These are phyloP conservation scores for Biscogniauxia marginata DNA, from an alignment of 2,329 filamentous ascomycete genomes.

Conservation along the genomic window DNA sequence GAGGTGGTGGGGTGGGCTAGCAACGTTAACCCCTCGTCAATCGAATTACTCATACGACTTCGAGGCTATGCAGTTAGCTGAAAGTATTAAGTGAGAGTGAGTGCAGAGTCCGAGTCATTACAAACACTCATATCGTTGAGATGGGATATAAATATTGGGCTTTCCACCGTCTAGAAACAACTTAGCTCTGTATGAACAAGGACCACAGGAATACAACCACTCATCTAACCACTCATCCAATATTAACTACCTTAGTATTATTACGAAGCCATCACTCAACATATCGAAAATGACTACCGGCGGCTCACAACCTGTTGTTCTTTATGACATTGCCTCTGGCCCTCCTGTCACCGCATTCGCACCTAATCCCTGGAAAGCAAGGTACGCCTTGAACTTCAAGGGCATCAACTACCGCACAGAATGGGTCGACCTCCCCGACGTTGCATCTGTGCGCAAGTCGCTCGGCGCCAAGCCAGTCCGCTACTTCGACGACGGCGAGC, in stretches of 20 bases:
- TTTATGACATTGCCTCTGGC: conserved; percentile 43
- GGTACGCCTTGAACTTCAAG: conserved; percentile 44
- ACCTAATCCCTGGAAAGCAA: conserved; percentile 35
- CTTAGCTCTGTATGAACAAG: not conserved
- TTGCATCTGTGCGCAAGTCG: conserved; percentile 44
- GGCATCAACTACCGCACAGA: conserved; percentile 32
- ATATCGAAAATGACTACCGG: not conserved
- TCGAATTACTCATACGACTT: too few relatives aligned
- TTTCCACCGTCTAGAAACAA: not conserved
- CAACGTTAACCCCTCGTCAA: too few relatives aligned
- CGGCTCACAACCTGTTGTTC: conserved; percentile 25
- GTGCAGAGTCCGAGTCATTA: too few relatives aligned
- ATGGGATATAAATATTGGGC: not conserved
- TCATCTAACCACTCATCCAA: not conserved
- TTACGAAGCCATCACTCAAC: not conserved
- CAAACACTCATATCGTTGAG: too few relatives aligned
- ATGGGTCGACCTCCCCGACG: conserved; percentile 54
- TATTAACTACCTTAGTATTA: not conserved
- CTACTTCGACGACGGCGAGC: conserved; percentile 53
- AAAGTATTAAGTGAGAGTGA: too few relatives aligned
- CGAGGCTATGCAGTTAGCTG: too few relatives aligned
- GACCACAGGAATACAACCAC: not conserved
- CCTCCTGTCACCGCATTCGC: conserved; percentile 31
- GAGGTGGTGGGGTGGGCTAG: too few relatives aligned
- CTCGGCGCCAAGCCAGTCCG: conserved; percentile 50